Evolutionary conservation across 306 rosid genomes (phyloP).

Genomic region (Rosa persica): DNA sequence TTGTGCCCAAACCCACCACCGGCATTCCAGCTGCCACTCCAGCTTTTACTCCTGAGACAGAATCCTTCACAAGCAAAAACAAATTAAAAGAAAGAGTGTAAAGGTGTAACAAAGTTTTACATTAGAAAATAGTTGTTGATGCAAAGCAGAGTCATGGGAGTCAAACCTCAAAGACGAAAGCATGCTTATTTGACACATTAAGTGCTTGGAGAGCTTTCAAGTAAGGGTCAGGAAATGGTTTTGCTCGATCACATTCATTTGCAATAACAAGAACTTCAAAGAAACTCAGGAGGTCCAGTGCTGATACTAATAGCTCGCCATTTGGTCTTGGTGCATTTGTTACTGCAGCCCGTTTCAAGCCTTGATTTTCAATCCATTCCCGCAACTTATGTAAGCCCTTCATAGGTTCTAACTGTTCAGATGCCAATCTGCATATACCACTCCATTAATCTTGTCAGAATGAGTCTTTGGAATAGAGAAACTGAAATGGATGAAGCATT

Average conservation of each 20-base stretch:
- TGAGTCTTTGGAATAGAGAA: neutral
- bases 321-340: conserved; percentile 41
- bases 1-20: conserved; percentile 40
- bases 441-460: neutral
- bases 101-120: neutral
- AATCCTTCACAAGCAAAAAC: conserved; percentile 27
- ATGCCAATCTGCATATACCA: conserved; percentile 32
- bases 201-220: conserved; percentile 43
- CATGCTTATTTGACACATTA: conserved; percentile 25
- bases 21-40: conserved; percentile 50
- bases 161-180: conserved; percentile 42
- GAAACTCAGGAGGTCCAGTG: conserved; percentile 34
- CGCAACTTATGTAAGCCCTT: conserved; percentile 32
- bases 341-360: conserved; percentile 45
- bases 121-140: neutral
- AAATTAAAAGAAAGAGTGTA: neutral
- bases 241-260: conserved; percentile 41
- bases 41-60: conserved; percentile 43
- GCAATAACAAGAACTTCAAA: conserved; percentile 39
- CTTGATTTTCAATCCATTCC: conserved; percentile 41
- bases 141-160: neutral
- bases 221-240: conserved; percentile 52
- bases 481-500: neutral
- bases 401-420: conserved; percentile 32
- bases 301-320: conserved; percentile 38